phyloP scores from a whole-genome alignment of 176 grass and related monocot genomes.

The Triticum aestivum region IWGSC_CS_RefSeq_v2.1 NC_057813.1:4012193-4012692 shows the following conservation, averaged over 20 bases:
- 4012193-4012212: too few relatives aligned
- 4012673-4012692: slow-evolving; percentile 72
- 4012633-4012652: neutral
- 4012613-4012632: neutral
- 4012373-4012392: neutral
- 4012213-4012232: too few relatives aligned
- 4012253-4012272: too few relatives aligned
- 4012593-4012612: neutral
- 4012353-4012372: neutral
- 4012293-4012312: too few relatives aligned
- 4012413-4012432: neutral
- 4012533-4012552: neutral
- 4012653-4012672: slow-evolving; percentile 81
- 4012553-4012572: neutral
- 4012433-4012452: neutral
- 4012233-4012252: too few relatives aligned
- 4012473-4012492: neutral
- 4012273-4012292: too few relatives aligned
- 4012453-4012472: neutral
- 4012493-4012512: neutral
- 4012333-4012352: neutral
- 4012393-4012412: too few relatives aligned
- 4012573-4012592: neutral
- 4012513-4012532: neutral
- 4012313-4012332: too few relatives aligned